Evolutionary conservation across 2,329 filamentous ascomycete genomes (phyloP).

Genomic region (Grosmannia huntii): DNA sequence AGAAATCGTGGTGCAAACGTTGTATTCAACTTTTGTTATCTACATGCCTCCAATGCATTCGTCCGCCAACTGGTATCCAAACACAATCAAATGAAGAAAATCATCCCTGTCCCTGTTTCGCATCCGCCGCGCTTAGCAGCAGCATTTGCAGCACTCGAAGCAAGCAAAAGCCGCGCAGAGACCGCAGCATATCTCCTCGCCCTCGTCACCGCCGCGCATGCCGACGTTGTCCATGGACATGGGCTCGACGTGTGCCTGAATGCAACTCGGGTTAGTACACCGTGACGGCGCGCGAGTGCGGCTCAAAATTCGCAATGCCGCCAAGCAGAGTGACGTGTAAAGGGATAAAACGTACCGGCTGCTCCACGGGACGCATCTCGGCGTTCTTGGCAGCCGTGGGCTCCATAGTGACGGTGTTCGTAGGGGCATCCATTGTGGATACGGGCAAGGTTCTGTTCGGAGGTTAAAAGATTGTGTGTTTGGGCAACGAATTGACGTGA

Average conservation of each 20-base stretch:
- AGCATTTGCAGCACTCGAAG: conserved; percentile 14
- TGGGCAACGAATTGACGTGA: background rate
- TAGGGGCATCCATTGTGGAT: conserved; percentile 12
- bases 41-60: background rate
- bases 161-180: conserved; percentile 15
- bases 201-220: conserved; percentile 15
- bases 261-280: background rate
- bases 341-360: conserved; percentile 14
- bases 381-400: conserved; percentile 12
- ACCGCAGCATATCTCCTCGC: conserved; percentile 14
- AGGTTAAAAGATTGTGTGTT: background rate
- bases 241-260: conserved; percentile 12
- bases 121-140: conserved; percentile 6
- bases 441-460: background rate
- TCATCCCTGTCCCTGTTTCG: no score
- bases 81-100: background rate
- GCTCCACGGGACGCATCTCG: conserved; percentile 13
- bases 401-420: conserved; percentile 11
- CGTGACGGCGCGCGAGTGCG: background rate
- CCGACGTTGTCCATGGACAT: conserved; percentile 13
- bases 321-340: background rate
- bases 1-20: no score
- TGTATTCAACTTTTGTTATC: no score
- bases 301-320: background rate
- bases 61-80: background rate